These are phyloP conservation scores for Lunasporangiospora selenospora DNA, from an alignment of 192 early-diverging fungal species.

Conservation along the genomic window DNA sequence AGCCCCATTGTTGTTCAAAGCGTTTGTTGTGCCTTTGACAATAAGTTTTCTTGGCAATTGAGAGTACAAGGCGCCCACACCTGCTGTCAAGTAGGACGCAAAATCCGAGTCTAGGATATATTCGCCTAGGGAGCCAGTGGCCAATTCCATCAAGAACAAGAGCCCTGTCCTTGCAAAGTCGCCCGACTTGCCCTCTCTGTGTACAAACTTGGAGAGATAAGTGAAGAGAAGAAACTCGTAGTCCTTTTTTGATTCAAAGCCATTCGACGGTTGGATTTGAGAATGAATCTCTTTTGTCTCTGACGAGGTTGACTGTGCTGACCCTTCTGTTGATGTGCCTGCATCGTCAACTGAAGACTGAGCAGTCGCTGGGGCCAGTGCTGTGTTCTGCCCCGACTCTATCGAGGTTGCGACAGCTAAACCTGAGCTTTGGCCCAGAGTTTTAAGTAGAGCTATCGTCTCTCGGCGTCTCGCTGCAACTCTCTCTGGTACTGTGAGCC, in stretches of 20 bases:
- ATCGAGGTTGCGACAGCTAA: too few species aligned
- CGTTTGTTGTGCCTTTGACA: conserved; percentile 44
- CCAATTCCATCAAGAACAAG: conserved; percentile 80
- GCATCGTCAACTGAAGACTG: conserved; percentile 7
- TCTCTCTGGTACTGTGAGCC: conserved; percentile 56
- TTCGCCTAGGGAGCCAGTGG: conserved; percentile 67
- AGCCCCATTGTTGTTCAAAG: too few species aligned
- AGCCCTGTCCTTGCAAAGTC: conserved; percentile 84
- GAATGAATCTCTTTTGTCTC: too few species aligned
- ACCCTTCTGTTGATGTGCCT: conserved; percentile 39
- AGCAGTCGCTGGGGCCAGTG: too few species aligned
- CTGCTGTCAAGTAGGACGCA: conserved; percentile 75
- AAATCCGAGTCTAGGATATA: conserved; percentile 84
- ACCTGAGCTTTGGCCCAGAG: too few species aligned
- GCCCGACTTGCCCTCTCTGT: conserved; percentile 77
- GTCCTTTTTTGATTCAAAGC: too few species aligned
- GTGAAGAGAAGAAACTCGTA: conserved; percentile 86
- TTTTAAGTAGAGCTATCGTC: too few species aligned
- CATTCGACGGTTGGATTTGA: too few species aligned
- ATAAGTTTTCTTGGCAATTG: conserved; percentile 80
- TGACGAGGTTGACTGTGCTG: conserved; percentile 55
- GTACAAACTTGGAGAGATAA: conserved; percentile 82
- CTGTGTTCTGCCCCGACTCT: too few species aligned
- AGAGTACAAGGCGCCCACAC: conserved; percentile 83
- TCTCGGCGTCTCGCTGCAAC: conserved; percentile 20